These are phyloP conservation scores for Ampelomyces quisqualis DNA, from an alignment of 2,329 filamentous ascomycete genomes.

Conservation along the genomic window DNA sequence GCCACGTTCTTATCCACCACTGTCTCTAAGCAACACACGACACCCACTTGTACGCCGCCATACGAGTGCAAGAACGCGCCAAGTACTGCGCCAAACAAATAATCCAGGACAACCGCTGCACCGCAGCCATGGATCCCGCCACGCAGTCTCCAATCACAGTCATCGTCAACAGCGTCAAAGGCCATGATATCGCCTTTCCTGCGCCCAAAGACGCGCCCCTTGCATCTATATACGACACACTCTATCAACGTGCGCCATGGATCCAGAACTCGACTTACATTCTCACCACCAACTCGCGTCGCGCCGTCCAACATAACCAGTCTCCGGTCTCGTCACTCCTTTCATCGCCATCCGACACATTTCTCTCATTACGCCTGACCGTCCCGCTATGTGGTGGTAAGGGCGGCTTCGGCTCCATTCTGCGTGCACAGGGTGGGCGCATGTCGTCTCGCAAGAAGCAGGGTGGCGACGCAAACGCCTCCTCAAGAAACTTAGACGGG, in stretches of 20 bases:
- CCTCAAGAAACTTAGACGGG: slow-evolving; percentile 90
- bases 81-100: too few relatives aligned
- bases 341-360: slow-evolving; percentile 58
- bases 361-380: slow-evolving; percentile 80
- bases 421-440: slow-evolving; percentile 92
- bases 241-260: slow-evolving; percentile 59
- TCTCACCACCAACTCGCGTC: slow-evolving; percentile 79
- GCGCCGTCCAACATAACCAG: slow-evolving; percentile 60
- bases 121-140: slow-evolving; percentile 25
- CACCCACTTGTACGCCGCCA: too few relatives aligned
- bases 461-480: slow-evolving; percentile 80
- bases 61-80: too few relatives aligned
- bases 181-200: slow-evolving; percentile 79
- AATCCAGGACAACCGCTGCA: not conserved
- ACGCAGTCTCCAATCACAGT: slow-evolving; percentile 50
- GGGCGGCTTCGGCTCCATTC: slow-evolving; percentile 94
- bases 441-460: slow-evolving; percentile 93
- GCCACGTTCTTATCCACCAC: too few relatives aligned
- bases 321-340: slow-evolving; percentile 64
- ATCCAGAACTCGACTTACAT: slow-evolving; percentile 62
- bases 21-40: too few relatives aligned
- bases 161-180: slow-evolving; percentile 80
- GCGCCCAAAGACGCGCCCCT: slow-evolving; percentile 68
- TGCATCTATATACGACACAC: slow-evolving; percentile 66
- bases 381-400: slow-evolving; percentile 86